Conservation (phyloP, 2,329 filamentous ascomycete species). For the Clarireedia hainanense region DNA sequence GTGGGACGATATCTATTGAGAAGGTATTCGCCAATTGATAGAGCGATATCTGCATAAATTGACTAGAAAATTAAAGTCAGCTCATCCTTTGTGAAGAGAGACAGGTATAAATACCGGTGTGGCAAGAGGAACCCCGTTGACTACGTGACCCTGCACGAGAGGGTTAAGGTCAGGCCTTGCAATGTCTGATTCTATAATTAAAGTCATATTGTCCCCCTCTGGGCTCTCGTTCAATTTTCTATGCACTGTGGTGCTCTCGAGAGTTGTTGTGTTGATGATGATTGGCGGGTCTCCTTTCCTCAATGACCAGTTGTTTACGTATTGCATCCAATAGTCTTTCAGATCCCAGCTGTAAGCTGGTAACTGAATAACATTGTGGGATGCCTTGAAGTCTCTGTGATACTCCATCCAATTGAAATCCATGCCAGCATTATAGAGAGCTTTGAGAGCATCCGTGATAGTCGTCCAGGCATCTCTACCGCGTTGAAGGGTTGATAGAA, state of each 20-base stretch:
- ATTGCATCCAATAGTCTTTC: conserved; percentile 58
- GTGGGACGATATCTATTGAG: too few relatives aligned
- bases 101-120: too few relatives aligned
- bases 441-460: not conserved
- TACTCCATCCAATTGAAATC: conserved; percentile 2
- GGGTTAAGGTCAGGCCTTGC: too few relatives aligned
- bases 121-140: too few relatives aligned
- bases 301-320: conserved; percentile 47
- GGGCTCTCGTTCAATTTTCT: not conserved
- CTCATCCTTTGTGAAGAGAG: too few relatives aligned
- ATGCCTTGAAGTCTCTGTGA: not conserved
- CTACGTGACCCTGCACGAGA: too few relatives aligned
- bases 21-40: too few relatives aligned
- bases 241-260: not conserved
- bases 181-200: too few relatives aligned
- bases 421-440: not conserved
- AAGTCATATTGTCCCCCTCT: too few relatives aligned
- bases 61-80: too few relatives aligned
- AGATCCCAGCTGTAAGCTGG: conserved; percentile 57
- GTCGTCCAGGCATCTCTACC: not conserved
- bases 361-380: conserved; percentile 30
- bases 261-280: not conserved
- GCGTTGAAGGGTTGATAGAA: not conserved
- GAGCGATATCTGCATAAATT: too few relatives aligned
- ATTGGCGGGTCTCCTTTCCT: conserved; percentile 33